Percentiles rank a stretch among this genome's conserved stretches.
phyloP scores from a whole-genome alignment of 306 rosid species.

The Fagus crenata region DNA sequence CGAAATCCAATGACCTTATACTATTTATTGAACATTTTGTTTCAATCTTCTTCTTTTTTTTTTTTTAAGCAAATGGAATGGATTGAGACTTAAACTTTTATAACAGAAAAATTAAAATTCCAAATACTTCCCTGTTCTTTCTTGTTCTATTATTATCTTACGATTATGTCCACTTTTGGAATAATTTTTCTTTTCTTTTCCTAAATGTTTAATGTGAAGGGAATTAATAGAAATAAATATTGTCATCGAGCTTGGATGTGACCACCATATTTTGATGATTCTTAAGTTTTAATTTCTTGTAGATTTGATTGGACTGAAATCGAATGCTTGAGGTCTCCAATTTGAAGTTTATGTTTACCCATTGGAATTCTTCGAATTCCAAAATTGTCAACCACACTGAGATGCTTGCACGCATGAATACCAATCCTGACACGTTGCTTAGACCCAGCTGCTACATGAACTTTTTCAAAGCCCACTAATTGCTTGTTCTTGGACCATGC shows the following conservation, averaged over 20 bases:
- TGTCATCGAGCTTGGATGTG: background rate
- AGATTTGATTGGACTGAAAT: slow-evolving; percentile 42
- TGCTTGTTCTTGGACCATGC: slow-evolving; percentile 48
- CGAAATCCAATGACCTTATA: background rate
- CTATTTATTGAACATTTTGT: background rate
- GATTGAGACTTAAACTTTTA: background rate
- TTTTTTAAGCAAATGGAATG: background rate
- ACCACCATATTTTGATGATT: slow-evolving; percentile 27
- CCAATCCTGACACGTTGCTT: slow-evolving; percentile 41
- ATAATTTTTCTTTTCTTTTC: background rate
- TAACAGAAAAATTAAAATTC: background rate
- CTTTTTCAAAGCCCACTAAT: slow-evolving; percentile 58
- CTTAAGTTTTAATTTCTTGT: slow-evolving; percentile 31
- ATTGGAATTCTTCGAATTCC: slow-evolving; percentile 82
- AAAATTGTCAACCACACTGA: slow-evolving; percentile 61
- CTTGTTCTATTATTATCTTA: background rate
- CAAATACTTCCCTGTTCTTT: background rate
- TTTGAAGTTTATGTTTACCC: slow-evolving; percentile 68
- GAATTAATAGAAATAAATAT: background rate
- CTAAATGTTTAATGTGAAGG: background rate
- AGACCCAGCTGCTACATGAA: slow-evolving; percentile 56
- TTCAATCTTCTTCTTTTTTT: background rate
- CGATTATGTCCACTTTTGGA: background rate
- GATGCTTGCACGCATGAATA: slow-evolving; percentile 72
- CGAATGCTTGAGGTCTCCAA: slow-evolving; percentile 70